A percentile compares a stretch with the other conserved stretches of the same genome.
These are phyloP conservation scores for Primulina tabacum DNA, from an alignment of 257 asterid genomes.

Conservation along the genomic window DNA sequence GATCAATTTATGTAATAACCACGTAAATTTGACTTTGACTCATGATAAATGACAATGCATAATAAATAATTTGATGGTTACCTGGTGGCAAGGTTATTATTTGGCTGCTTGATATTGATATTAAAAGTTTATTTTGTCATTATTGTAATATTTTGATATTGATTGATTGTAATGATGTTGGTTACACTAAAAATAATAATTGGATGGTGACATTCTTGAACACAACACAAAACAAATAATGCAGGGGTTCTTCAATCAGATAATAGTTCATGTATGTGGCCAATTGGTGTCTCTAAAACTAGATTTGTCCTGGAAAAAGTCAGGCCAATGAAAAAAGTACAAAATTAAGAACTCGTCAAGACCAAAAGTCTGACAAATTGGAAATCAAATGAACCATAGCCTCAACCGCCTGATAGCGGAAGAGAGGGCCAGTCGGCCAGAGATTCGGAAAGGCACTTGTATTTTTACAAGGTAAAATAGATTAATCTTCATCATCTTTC, in stretches of 20 bases:
- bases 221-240: too few relatives aligned
- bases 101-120: too few relatives aligned
- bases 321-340: neutral
- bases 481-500: neutral
- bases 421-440: neutral
- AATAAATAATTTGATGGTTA: neutral
- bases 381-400: neutral
- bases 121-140: too few relatives aligned
- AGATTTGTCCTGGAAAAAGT: neutral
- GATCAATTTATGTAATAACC: neutral
- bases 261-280: neutral
- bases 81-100: too few relatives aligned
- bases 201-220: too few relatives aligned
- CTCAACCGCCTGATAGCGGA: neutral
- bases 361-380: neutral
- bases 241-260: neutral
- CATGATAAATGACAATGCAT: neutral
- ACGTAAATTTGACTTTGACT: neutral
- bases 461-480: neutral
- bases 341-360: neutral
- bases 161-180: too few relatives aligned
- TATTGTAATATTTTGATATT: too few relatives aligned
- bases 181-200: too few relatives aligned
- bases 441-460: neutral
- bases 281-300: neutral